These are phyloP conservation scores for Ceratobasidium sp. DNA, from an alignment of 1,284 basidiomycete species.

Conservation along the genomic window DNA sequence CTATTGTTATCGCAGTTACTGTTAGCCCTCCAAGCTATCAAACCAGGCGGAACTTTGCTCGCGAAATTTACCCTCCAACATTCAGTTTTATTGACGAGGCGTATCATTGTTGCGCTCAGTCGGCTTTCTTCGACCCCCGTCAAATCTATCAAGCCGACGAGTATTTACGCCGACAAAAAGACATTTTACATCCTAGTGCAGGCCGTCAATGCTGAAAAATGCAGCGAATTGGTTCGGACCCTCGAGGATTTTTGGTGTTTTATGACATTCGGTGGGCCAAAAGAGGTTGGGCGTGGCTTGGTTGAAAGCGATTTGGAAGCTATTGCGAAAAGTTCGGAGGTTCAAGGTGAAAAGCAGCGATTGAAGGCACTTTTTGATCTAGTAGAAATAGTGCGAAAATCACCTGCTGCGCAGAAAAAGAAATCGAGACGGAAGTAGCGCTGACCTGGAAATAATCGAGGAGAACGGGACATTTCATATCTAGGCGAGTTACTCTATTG, in stretches of 20 bases:
- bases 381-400: background rate
- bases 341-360: background rate
- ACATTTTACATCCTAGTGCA: constrained; percentile 53
- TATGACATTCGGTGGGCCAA: constrained; percentile 20
- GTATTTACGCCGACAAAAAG: constrained; percentile 50
- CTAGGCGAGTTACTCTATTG: too few relatives aligned
- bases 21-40: constrained; percentile 52
- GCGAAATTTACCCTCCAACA: constrained; percentile 53
- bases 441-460: too few relatives aligned
- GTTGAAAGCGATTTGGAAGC: background rate
- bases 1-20: constrained; percentile 54
- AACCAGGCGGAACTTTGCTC: constrained; percentile 52
- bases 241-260: constrained; percentile 23
- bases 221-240: background rate
- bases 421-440: too few relatives aligned
- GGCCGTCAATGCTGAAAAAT: constrained; percentile 36
- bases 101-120: constrained; percentile 52
- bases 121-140: constrained; percentile 14
- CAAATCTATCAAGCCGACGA: constrained; percentile 50
- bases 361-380: background rate
- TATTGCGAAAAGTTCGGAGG: background rate
- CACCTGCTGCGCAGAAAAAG: background rate
- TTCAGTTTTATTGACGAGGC: constrained; percentile 51
- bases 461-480: too few relatives aligned
- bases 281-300: constrained; percentile 13